Base-by-base conservation (phyloP, 83 land plant species). In the Picea abies region DNA sequence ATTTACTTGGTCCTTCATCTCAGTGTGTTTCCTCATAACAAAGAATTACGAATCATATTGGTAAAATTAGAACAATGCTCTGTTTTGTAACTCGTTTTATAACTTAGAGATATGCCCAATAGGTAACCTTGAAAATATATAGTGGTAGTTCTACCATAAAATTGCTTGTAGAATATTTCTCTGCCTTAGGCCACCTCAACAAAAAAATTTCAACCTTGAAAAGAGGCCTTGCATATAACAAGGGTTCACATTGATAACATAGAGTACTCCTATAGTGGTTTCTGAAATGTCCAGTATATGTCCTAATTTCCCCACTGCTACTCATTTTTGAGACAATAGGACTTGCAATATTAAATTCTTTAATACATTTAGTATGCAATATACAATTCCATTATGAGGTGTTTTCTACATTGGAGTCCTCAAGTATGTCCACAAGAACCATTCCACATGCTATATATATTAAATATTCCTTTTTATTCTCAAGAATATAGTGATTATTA, bases 341-440 rank as follows among this genome's bases (percentile, higher is more conserved):
- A 77, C 88, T 66, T 83, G 78, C 72, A 15, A 79, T 84, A 83
- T 90, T 66, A 87, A 72, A 29, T 62, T 63, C 56, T 79, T 58
- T 35, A 85, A 66, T 25, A 81, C 39, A 17, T 84, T 86, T 58
- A 58, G 29, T 20, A 85, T 68, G 66, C 66, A 79, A 80, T 90
- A 90, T 12, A 90, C 1, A 22, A 41, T 26, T 29, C 84, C 84
- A 87, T 79, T 90, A 76, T 90, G 92, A 61, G 92, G 92, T 1
- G 92, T 85, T 29, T 32, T 32, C 79, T 0, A 90, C 87, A 23
- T 87, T 14, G 44, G 89, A 80, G 69, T 85, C 80, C 20, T 82
- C 49, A 29, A 90, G 78, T 32, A 75, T 79, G 62, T 87, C 85
- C 17, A 79, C 32, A 63, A 87, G 84, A 1, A 85, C 70, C 16